Evolutionary conservation across 495 filamentous ascomycete species (phyloP).

Genomic region (Aspergillus incahuasiensis): DNA sequence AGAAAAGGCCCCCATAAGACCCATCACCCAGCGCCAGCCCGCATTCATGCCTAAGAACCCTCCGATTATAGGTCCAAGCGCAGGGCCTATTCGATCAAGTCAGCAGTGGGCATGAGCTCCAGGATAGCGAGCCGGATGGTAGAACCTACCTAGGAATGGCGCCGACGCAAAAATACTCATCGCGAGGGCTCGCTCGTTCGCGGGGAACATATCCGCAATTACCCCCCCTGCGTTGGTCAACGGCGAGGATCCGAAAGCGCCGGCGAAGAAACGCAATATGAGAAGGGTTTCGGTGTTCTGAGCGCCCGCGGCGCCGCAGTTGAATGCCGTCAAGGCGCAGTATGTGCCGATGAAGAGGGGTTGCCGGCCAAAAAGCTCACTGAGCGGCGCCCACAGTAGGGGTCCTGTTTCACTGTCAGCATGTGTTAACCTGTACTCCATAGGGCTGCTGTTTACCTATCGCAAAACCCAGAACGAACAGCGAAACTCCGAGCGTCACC

Average conservation of each 20-base stretch:
- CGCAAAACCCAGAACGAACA: slow-evolving; percentile 73
- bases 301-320: slow-evolving; percentile 55
- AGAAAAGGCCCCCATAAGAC: slow-evolving; percentile 45
- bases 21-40: slow-evolving; percentile 67
- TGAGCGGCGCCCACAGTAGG: slow-evolving; percentile 61
- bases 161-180: slow-evolving; percentile 59
- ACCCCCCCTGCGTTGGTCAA: slow-evolving; percentile 73
- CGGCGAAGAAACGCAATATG: slow-evolving; percentile 73
- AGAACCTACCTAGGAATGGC: slow-evolving; percentile 32
- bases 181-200: slow-evolving; percentile 58
- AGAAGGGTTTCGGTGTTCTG: slow-evolving; percentile 61
- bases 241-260: slow-evolving; percentile 68
- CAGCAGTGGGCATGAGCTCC: too few species aligned
- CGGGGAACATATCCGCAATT: slow-evolving; percentile 68
- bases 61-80: slow-evolving; percentile 55
- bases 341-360: slow-evolving; percentile 62
- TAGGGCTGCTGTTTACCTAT: slow-evolving; percentile 23
- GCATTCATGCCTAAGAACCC: slow-evolving; percentile 55
- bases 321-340: slow-evolving; percentile 61
- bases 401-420: slow-evolving; percentile 32
- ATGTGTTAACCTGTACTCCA: too few species aligned
- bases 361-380: slow-evolving; percentile 69
- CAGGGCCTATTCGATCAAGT: slow-evolving; percentile 36
- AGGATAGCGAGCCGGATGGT: too few species aligned
- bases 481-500: slow-evolving; percentile 61